Evolutionary conservation across 768 basidiomycete species (phyloP).

Genomic region (Tulasnella sp.): DNA sequence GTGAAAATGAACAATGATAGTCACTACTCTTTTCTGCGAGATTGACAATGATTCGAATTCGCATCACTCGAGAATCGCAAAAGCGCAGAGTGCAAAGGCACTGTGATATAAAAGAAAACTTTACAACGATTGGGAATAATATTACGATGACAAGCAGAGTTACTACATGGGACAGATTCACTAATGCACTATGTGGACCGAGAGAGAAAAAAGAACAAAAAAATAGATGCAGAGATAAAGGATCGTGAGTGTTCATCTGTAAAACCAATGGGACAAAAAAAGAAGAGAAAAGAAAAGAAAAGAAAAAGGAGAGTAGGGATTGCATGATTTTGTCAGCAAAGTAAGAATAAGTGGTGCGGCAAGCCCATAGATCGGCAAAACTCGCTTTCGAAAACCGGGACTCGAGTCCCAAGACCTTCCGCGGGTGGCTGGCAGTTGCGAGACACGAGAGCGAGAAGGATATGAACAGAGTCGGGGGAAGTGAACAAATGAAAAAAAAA

Average conservation of each 20-base stretch:
- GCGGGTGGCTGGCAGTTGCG: not conserved
- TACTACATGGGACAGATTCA: not conserved
- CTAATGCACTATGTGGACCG: not conserved
- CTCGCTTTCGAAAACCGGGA: not conserved
- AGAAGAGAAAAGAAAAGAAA: not conserved
- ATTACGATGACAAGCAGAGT: not conserved
- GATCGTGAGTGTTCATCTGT: not conserved
- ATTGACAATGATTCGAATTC: not conserved
- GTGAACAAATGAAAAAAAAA: not conserved
- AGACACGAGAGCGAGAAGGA: not conserved
- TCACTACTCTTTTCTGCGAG: not conserved
- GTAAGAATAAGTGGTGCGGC: not conserved
- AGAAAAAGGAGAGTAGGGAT: not conserved
- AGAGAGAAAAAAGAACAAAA: not conserved
- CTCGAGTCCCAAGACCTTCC: not conserved
- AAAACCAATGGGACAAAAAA: not conserved
- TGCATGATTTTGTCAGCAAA: not conserved
- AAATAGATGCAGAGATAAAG: not conserved
- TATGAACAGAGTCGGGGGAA: not conserved
- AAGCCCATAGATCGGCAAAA: not conserved
- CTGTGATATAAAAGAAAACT: not conserved
- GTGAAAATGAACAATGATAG: conserved; percentile 9
- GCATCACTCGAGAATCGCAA: not conserved
- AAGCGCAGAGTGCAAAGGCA: not conserved
- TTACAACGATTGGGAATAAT: not conserved